These are phyloP conservation scores for Venturia oleaginea DNA, from an alignment of 2,329 filamentous ascomycete species.

Conservation along the genomic window DNA sequence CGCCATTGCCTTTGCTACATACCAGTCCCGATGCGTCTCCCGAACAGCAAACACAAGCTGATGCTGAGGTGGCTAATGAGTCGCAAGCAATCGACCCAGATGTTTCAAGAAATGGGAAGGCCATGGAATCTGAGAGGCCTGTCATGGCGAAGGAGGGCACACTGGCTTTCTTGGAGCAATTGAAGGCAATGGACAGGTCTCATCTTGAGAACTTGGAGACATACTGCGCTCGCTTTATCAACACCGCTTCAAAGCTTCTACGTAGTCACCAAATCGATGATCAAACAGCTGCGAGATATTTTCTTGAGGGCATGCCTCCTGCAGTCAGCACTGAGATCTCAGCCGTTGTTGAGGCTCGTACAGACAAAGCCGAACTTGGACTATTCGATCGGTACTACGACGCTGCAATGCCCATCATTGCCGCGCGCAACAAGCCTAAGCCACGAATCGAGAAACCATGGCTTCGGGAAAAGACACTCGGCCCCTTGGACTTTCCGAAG, in stretches of 20 bases:
- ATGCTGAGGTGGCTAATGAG: not conserved
- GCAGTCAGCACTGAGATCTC: not conserved
- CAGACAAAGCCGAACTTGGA: not conserved
- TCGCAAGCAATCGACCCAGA: conserved; percentile 8
- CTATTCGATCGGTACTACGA: conserved; percentile 11
- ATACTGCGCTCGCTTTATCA: conserved; percentile 11
- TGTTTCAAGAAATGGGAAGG: conserved; percentile 4
- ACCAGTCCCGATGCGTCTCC: not conserved
- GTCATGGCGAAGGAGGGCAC: conserved; percentile 3
- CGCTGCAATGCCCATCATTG: conserved; percentile 7
- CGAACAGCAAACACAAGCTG: not conserved
- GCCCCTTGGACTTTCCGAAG: conserved; percentile 67
- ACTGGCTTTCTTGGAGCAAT: conserved; percentile 7
- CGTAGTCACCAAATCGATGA: conserved; percentile 2
- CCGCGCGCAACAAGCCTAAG: not conserved
- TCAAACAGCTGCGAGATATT: not conserved
- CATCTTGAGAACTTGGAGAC: conserved; percentile 6
- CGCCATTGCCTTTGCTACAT: not conserved
- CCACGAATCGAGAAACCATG: conserved; percentile 21
- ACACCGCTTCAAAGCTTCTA: conserved; percentile 9
- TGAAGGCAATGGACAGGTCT: conserved; percentile 6
- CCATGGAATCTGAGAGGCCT: conserved; percentile 2
- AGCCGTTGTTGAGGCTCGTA: not conserved
- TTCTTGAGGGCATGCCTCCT: conserved; percentile 10
- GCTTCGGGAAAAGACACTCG: conserved; percentile 37